Conservation (phyloP, 2,329 filamentous ascomycete species). For the Alternaria hordeiaustralica region DNA sequence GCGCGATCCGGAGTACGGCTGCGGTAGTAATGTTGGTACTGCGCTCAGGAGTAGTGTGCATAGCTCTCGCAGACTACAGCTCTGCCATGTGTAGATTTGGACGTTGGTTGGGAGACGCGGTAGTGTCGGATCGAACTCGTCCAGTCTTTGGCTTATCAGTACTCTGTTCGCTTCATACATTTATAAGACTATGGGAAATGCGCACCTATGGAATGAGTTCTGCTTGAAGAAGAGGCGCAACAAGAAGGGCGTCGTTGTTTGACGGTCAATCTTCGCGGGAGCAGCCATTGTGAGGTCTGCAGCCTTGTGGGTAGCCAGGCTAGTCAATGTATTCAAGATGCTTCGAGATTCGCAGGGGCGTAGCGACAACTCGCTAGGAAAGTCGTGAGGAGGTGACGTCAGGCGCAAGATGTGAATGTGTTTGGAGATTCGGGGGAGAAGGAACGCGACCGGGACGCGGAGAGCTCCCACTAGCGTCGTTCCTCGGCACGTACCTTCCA, state of each 20-base stretch:
- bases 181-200: background rate
- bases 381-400: conserved; percentile 2
- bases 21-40: conserved; percentile 72
- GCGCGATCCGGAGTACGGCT: conserved; percentile 78
- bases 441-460: conserved; percentile 26
- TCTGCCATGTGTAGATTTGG: conserved; percentile 85
- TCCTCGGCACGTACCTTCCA: conserved; percentile 14
- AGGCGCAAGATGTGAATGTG: background rate
- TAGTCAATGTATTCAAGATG: background rate
- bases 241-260: conserved; percentile 79
- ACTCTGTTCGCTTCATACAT: background rate
- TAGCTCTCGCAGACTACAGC: conserved; percentile 81
- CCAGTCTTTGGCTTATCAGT: conserved; percentile 58
- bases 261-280: conserved; percentile 64
- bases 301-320: background rate
- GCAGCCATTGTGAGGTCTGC: conserved; percentile 39
- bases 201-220: conserved; percentile 73
- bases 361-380: background rate
- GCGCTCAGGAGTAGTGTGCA: conserved; percentile 75
- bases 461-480: conserved; percentile 30
- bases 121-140: conserved; percentile 67
- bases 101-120: conserved; percentile 69
- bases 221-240: conserved; percentile 84
- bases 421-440: background rate
- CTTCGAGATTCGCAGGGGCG: background rate